phyloP scores from a whole-genome alignment of 306 rosid genomes.

The Macrotyloma uniflorum region DNA sequence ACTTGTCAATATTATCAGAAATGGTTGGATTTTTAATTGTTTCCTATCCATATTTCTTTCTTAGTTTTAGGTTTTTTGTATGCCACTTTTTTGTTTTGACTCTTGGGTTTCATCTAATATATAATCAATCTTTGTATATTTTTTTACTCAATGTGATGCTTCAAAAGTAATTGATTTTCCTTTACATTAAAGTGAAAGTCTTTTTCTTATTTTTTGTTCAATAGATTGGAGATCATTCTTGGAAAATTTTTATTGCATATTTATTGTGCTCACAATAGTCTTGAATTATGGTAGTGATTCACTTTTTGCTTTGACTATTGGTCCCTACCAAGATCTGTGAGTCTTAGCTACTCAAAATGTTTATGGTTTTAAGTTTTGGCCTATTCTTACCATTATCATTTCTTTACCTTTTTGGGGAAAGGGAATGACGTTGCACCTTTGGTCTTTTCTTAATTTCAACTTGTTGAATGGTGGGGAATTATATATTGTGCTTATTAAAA shows the following conservation, averaged over 20 bases:
- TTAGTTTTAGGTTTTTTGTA: neutral
- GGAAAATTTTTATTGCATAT: neutral
- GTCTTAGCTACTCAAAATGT: neutral
- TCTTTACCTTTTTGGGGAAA: too few relatives aligned
- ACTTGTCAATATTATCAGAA: conserved; percentile 53
- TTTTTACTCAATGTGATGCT: neutral
- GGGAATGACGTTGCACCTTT: too few relatives aligned
- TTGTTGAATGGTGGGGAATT: too few relatives aligned
- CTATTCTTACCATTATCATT: too few relatives aligned
- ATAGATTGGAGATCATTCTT: neutral
- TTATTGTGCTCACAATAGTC: too few relatives aligned
- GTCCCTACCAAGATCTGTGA: neutral
- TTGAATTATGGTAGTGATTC: neutral
- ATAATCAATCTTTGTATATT: neutral
- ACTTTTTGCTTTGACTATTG: neutral
- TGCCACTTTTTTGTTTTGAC: neutral
- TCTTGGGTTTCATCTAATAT: neutral
- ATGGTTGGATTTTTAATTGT: conserved; percentile 44
- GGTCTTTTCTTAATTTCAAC: too few relatives aligned
- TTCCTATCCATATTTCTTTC: neutral
- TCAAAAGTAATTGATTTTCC: neutral
- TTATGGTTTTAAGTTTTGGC: neutral
- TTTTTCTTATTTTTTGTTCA: neutral
- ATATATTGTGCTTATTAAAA: too few relatives aligned
- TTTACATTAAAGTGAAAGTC: neutral